Base-by-base conservation (phyloP, 2,329 filamentous ascomycete genomes). In the Hymenoscyphus occultus region DNA sequence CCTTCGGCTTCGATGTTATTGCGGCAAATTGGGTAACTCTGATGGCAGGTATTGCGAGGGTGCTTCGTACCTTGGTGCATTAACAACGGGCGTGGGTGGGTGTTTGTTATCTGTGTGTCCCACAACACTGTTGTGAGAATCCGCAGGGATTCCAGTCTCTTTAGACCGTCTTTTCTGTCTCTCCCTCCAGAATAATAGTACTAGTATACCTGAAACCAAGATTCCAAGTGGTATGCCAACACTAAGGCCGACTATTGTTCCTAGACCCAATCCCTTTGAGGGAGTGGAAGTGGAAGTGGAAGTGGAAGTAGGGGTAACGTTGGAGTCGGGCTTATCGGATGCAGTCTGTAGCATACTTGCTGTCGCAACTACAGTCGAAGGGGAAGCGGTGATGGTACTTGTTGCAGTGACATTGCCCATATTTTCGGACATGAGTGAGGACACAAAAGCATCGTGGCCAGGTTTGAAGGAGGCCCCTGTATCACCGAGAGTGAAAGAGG, bases 201-300 rank as follows among this genome's bases (percentile, higher is more conserved):
- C 60, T 5, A 70, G 39, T 32, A 70, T 40, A 4, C 69, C 69
- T 9, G 62, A 28, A 13, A 64, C 69, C 39, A 70, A 59, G 9
- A 65, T 59, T 10, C 64, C 64, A 2, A 70, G 64, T 39, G 67
- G 68, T 10, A 69, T 56, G 14, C 67, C 68, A 16, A 70, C 64
- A 16, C 68, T 67, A 7, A 70, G 31, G 3, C 64, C 65, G 22
- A 69, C 39, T 59, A 65, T 70, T n/a, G 64, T 69, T 31, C 64
- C 69, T 12, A 67, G 19, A 42, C 62, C 59, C 3, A 35, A 40
- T 12, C 62, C 39, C 5, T 13, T 28, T 5, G n/a, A 3, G 45
- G n/a, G 19, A 9, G n/a, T 22, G 22, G n/a, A 48, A 9, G n/a
- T 22, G 22, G 22, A 22, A 22, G 22, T 22, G 22, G 22, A 22